Evolutionary conservation across 2,329 filamentous ascomycete genomes (phyloP).

Genomic region (Ophiostoma angusticollis): DNA sequence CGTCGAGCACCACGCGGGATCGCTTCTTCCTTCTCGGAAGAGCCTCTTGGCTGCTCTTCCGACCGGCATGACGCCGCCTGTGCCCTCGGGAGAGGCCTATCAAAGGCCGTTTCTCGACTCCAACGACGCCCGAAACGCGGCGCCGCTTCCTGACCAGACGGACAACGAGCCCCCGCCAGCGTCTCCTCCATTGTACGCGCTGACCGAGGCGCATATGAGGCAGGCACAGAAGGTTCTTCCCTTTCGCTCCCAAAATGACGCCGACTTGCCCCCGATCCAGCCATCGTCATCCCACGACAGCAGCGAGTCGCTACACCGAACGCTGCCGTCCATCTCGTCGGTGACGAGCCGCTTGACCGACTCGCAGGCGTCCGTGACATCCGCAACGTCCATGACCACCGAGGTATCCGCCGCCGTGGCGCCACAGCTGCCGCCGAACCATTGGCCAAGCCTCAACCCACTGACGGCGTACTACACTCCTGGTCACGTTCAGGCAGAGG

Average conservation of each 20-base stretch:
- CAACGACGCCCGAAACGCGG: too few species aligned
- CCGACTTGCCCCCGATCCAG: conserved; percentile 1
- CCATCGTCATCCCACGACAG: not conserved
- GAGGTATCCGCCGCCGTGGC: not conserved
- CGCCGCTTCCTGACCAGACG: too few species aligned
- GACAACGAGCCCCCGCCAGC: too few species aligned
- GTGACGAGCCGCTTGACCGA: not conserved
- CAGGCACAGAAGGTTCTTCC: conserved; percentile 4
- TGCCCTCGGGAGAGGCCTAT: too few species aligned
- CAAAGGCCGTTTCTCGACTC: too few species aligned
- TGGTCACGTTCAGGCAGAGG: conserved; percentile 29
- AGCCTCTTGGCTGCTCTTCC: too few species aligned
- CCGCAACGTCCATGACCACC: not conserved
- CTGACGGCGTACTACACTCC: conserved; percentile 35
- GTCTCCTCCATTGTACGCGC: not conserved
- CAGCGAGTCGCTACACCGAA: conserved; percentile 16
- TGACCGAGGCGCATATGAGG: not conserved
- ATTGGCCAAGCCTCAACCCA: conserved; percentile 38
- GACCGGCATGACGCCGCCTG: too few species aligned
- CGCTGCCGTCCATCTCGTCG: conserved; percentile 16
- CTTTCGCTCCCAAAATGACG: not conserved
- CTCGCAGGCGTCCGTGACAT: not conserved
- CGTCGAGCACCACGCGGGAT: too few species aligned
- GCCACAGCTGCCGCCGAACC: conserved; percentile 18
- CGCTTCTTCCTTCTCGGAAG: too few species aligned